Base-by-base conservation (phyloP, 345 rosid genomes). In the Salix brachista region DNA sequence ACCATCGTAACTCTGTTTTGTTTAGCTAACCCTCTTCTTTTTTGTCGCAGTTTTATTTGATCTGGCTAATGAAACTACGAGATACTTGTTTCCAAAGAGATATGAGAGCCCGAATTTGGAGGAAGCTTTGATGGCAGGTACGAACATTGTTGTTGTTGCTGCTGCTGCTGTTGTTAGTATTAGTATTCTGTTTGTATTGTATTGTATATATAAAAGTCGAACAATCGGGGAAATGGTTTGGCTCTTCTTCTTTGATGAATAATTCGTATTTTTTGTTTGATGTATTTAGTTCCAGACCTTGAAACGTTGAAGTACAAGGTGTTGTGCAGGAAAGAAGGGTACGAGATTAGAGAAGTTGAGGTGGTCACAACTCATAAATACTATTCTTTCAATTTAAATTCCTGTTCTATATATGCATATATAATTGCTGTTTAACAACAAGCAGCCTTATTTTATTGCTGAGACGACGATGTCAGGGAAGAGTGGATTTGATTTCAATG, bases 101-200 rank as follows among this genome's bases (percentile, higher is more conserved):
- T 90, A 86, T 60, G 87, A 86, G 71, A 80, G 89, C 86, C 84
- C 87, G 48, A 92, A 82, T 77, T 78, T 92, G 44, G 97, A 95
- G 87, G 97, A 92, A 88, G 94, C 94, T 4, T 80, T 92, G 39
- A 95, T 95, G 99, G 81, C 94, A 44, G 97, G 98, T 92, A 64
- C 23, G 4, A 11, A 10, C 46, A 48, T 65, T 36, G 0, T 34
- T 34, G 0, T 34, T 34, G 1, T 36, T 36, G 6, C 5, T 36
- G 7, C 0, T 30, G 17, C 21, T 48, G 21, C 60, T 65, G n/a
- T 34, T 4, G 0, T 34, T 32, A 32, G 34, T 32, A 32, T 32
- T 4, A 32, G 34, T 32, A 32, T 32, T 32, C 34, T 32, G 4
- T 32, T 32, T 32, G 34, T 32, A 32, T 32, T 34, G 36, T 36